A percentile compares a stretch with the other conserved stretches of the same genome.
Evolutionary conservation across 805 yeast species (phyloP).

Genomic region (Starmerella lactis-condensi): DNA sequence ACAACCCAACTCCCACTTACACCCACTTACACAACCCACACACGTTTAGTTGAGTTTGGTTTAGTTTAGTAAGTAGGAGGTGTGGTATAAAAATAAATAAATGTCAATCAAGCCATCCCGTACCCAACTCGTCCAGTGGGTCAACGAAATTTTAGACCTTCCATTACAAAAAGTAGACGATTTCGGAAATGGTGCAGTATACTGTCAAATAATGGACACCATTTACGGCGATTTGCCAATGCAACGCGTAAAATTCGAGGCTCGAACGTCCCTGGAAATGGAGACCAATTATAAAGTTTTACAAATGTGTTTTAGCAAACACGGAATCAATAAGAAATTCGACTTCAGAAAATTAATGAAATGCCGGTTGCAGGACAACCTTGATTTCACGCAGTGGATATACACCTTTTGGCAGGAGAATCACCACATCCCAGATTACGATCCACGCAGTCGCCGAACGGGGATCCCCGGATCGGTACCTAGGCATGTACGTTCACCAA

Average conservation of each 20-base stretch:
- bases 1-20: too few relatives aligned
- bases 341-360: conserved; percentile 69
- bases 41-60: too few relatives aligned
- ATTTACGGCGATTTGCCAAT: conserved; percentile 70
- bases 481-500: conserved; percentile 1
- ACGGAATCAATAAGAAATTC: conserved; percentile 50
- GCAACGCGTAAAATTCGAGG: conserved; percentile 54
- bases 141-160: conserved; percentile 50
- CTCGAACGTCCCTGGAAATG: conserved; percentile 55
- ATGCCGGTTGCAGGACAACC: conserved; percentile 82
- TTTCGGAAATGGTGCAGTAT: conserved; percentile 90
- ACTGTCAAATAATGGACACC: conserved; percentile 79
- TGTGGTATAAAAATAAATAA: too few relatives aligned
- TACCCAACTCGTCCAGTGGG: conserved; percentile 68
- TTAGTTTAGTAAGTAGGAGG: too few relatives aligned
- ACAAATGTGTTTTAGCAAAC: conserved; percentile 60
- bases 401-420: conserved; percentile 64
- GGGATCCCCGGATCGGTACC: conserved; percentile 16
- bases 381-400: conserved; percentile 88
- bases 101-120: conserved; percentile 50
- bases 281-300: conserved; percentile 67
- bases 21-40: too few relatives aligned
- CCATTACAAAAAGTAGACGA: conserved; percentile 67
- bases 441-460: conserved; percentile 45
- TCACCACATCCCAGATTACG: conserved; percentile 51